phyloP scores from a whole-genome alignment of 2,329 filamentous ascomycete species.

The Verticillium nubilum region DNA sequence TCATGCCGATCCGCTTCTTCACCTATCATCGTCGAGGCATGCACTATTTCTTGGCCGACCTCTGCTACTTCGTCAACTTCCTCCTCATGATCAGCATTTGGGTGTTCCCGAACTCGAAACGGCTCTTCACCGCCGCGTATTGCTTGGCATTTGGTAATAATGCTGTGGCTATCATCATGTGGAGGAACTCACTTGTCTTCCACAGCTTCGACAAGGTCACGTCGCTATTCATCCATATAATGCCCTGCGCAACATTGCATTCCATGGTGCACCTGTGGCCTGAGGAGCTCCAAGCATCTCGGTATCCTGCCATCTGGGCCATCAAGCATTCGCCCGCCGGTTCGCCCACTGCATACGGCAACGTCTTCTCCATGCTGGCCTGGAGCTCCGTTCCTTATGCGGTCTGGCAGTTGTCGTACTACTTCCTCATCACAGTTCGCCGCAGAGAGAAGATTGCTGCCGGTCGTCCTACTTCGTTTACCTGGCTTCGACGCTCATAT shows the following conservation, averaged over 20 bases:
- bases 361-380: slow-evolving; percentile 76
- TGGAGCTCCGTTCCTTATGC: slow-evolving; percentile 94
- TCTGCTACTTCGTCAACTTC: slow-evolving; percentile 98
- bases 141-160: slow-evolving; percentile 96
- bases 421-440: slow-evolving; percentile 91
- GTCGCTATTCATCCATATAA: slow-evolving; percentile 98
- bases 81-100: slow-evolving; percentile 78
- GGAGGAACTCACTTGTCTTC: slow-evolving; percentile 97
- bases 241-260: slow-evolving; percentile 92
- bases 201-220: slow-evolving; percentile 98
- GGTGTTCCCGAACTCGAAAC: slow-evolving; percentile 85
- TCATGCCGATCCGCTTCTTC: slow-evolving; percentile 94
- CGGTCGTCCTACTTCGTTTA: slow-evolving; percentile 92
- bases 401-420: slow-evolving; percentile 88
- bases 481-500: slow-evolving; percentile 91
- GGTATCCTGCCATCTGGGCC: slow-evolving; percentile 80
- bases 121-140: slow-evolving; percentile 86
- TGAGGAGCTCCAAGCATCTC: slow-evolving; percentile 55
- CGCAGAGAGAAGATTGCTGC: slow-evolving; percentile 95
- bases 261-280: slow-evolving; percentile 82
- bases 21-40: slow-evolving; percentile 88
- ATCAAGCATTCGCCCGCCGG: slow-evolving; percentile 66
- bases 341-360: slow-evolving; percentile 74
- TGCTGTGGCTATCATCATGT: slow-evolving; percentile 96
- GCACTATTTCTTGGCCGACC: slow-evolving; percentile 93